Evolutionary conservation across 192 early-diverging fungal species (phyloP).

Genomic region (Coemansia sp.): DNA sequence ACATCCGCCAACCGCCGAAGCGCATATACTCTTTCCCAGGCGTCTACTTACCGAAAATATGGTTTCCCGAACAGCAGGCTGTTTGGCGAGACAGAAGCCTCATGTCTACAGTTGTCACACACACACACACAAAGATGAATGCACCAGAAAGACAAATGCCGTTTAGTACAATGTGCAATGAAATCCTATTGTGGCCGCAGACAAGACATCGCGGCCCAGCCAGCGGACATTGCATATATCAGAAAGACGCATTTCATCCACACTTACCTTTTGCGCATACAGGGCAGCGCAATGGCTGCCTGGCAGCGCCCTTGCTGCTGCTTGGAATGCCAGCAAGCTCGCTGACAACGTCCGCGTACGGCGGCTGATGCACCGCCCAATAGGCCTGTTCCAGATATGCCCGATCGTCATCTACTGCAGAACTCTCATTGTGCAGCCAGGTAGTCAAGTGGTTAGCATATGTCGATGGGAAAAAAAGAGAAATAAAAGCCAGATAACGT

Average conservation of each 20-base stretch:
- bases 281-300: slow-evolving; percentile 23
- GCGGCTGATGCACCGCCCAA: slow-evolving; percentile 39
- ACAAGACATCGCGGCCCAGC: neutral
- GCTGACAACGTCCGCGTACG: slow-evolving; percentile 25
- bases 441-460: slow-evolving; percentile 2
- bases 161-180: neutral
- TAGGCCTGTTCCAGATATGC: slow-evolving; percentile 36
- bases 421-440: neutral
- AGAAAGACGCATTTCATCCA: neutral
- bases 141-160: no score
- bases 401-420: slow-evolving; percentile 29
- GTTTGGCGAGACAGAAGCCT: slow-evolving; percentile 27
- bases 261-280: slow-evolving; percentile 37
- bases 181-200: neutral
- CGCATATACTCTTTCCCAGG: neutral
- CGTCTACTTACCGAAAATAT: slow-evolving; percentile 42
- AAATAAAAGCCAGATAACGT: neutral
- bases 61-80: slow-evolving; percentile 28
- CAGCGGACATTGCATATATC: neutral
- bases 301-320: neutral
- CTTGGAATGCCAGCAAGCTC: slow-evolving; percentile 20
- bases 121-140: neutral
- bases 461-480: neutral
- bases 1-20: neutral
- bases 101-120: slow-evolving; percentile 28